Evolutionary conservation across 306 rosid genomes (phyloP).

Genomic region (Quercus variabilis): DNA sequence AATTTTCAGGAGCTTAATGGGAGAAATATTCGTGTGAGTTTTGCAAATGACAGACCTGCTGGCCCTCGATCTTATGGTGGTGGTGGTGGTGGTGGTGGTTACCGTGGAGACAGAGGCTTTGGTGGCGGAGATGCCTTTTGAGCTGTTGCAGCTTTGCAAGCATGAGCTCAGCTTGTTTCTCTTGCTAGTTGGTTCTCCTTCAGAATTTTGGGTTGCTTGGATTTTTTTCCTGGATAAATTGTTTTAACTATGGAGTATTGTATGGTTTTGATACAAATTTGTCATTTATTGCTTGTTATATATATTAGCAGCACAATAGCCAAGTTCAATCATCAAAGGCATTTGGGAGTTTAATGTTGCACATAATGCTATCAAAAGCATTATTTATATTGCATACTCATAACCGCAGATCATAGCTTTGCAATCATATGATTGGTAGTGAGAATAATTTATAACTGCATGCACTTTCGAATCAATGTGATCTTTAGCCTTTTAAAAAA

Average conservation of each 20-base stretch:
- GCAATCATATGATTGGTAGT: neutral
- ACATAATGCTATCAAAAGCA: neutral
- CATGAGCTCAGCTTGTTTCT: neutral
- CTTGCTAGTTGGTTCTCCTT: neutral
- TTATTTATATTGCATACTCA: neutral
- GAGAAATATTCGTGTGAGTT: slow-evolving; percentile 57
- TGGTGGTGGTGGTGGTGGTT: slow-evolving; percentile 19
- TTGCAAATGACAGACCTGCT: slow-evolving; percentile 50
- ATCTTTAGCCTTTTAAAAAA: too few relatives aligned
- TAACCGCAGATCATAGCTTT: neutral
- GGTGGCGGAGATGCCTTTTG: slow-evolving; percentile 18
- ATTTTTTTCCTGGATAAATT: neutral
- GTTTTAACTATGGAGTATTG: neutral
- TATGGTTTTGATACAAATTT: neutral
- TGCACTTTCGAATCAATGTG: neutral
- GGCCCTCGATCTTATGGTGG: slow-evolving; percentile 33
- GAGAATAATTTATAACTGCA: neutral
- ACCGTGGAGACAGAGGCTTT: slow-evolving; percentile 32
- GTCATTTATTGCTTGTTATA: neutral
- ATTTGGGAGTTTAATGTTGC: neutral
- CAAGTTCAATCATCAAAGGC: neutral
- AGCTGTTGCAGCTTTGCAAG: neutral
- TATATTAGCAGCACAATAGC: neutral
- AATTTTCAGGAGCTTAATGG: slow-evolving; percentile 59
- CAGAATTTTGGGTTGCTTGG: neutral